phyloP scores from a whole-genome alignment of 2,329 filamentous ascomycete genomes.

The Ceratocystis albifundus region DNA sequence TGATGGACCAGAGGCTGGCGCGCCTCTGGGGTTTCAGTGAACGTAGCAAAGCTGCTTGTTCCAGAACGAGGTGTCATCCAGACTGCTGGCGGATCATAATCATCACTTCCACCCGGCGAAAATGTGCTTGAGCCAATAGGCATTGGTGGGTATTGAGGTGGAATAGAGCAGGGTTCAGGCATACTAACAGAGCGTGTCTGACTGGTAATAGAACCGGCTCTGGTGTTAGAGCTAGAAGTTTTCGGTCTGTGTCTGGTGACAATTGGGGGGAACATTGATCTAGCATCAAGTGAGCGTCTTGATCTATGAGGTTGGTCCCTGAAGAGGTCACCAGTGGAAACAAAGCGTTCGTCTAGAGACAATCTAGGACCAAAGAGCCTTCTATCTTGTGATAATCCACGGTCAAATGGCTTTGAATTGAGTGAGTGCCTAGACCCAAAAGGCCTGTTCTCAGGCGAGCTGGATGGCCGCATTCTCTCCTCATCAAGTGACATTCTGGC shows the following conservation, averaged over 20 bases:
- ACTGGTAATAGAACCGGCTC: background rate
- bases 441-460: background rate
- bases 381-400: background rate
- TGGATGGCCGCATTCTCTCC: background rate
- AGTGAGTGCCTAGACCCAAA: background rate
- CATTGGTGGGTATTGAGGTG: background rate
- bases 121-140: conserved; percentile 19
- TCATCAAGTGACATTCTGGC: background rate
- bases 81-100: conserved; percentile 21
- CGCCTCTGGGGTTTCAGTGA: background rate
- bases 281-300: background rate
- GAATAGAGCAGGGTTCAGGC: background rate
- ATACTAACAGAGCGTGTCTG: conserved; percentile 4
- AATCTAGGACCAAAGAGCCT: background rate
- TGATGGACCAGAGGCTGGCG: background rate
- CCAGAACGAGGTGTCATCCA: conserved; percentile 17
- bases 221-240: background rate
- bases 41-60: background rate
- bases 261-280: conserved; percentile 3
- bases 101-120: conserved; percentile 18
- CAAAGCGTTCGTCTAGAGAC: background rate
- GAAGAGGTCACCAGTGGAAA: background rate
- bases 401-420: background rate
- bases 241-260: background rate
- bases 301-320: background rate